Evolutionary conservation across 352 stramenopile genomes (phyloP).

Genomic region (Phytophthora fragariae): DNA sequence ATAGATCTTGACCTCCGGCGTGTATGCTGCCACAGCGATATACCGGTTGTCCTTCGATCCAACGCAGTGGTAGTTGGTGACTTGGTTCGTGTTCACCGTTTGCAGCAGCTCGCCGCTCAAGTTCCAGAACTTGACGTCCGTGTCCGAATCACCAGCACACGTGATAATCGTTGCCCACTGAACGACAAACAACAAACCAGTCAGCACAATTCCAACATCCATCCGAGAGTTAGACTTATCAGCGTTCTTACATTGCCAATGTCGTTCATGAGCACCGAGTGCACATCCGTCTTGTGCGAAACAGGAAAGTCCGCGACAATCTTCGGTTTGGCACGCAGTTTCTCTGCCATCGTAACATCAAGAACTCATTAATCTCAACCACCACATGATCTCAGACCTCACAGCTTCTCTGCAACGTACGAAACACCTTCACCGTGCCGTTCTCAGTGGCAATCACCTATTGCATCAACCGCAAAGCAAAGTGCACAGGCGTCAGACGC

Average conservation of each 20-base stretch:
- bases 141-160: slow-evolving; percentile 71
- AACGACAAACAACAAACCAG: slow-evolving; percentile 1
- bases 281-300: slow-evolving; percentile 78
- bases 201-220: slow-evolving; percentile 3
- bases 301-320: slow-evolving; percentile 67
- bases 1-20: slow-evolving; percentile 85
- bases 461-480: neutral
- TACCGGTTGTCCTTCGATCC: slow-evolving; percentile 86
- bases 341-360: slow-evolving; percentile 51
- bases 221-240: neutral
- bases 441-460: slow-evolving; percentile 71
- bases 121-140: slow-evolving; percentile 88
- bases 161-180: slow-evolving; percentile 84
- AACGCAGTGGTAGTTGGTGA: slow-evolving; percentile 83
- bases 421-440: slow-evolving; percentile 76
- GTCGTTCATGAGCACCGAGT: slow-evolving; percentile 87
- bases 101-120: slow-evolving; percentile 70
- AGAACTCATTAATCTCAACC: slow-evolving; percentile 4
- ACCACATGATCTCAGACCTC: neutral
- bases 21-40: slow-evolving; percentile 83
- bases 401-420: slow-evolving; percentile 40
- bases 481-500: neutral
- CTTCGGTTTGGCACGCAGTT: slow-evolving; percentile 79
- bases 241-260: slow-evolving; percentile 58
- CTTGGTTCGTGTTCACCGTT: slow-evolving; percentile 82